Evolutionary conservation across 495 filamentous ascomycete genomes (phyloP).

Genomic region (Aspergillus baeticus): DNA sequence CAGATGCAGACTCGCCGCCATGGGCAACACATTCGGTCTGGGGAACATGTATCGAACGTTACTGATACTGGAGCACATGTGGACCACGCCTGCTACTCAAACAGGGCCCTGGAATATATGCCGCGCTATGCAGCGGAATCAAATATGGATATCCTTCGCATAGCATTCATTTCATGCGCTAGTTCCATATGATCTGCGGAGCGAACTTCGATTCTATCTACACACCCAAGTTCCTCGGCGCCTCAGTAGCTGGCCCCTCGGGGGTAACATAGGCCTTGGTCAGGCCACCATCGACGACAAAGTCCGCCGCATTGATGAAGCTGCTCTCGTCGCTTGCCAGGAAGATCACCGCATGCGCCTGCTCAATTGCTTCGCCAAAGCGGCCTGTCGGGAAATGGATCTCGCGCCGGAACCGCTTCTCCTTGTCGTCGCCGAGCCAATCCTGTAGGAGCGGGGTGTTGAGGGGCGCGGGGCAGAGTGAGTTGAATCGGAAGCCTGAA

Average conservation of each 20-base stretch:
- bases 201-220: too few relatives aligned
- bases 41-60: too few relatives aligned
- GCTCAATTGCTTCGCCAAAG: slow-evolving; percentile 94
- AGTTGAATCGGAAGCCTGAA: slow-evolving; percentile 89
- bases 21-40: too few relatives aligned
- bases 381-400: slow-evolving; percentile 94
- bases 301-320: slow-evolving; percentile 14
- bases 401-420: slow-evolving; percentile 82
- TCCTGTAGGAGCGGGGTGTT: slow-evolving; percentile 89
- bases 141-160: too few relatives aligned
- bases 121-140: too few relatives aligned
- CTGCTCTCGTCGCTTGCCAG: slow-evolving; percentile 91
- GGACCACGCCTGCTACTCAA: too few relatives aligned
- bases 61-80: too few relatives aligned
- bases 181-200: too few relatives aligned
- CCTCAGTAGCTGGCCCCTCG: background rate
- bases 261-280: slow-evolving; percentile 8
- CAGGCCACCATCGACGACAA: slow-evolving; percentile 11
- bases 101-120: too few relatives aligned
- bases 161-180: too few relatives aligned
- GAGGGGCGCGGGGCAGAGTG: slow-evolving; percentile 86
- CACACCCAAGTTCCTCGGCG: slow-evolving; percentile 5
- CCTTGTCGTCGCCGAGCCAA: slow-evolving; percentile 87
- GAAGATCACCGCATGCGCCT: slow-evolving; percentile 91
- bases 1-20: too few relatives aligned